Evolutionary conservation across 192 early-diverging fungal genomes (phyloP).

Genomic region (Backusella parvicylindrica): DNA sequence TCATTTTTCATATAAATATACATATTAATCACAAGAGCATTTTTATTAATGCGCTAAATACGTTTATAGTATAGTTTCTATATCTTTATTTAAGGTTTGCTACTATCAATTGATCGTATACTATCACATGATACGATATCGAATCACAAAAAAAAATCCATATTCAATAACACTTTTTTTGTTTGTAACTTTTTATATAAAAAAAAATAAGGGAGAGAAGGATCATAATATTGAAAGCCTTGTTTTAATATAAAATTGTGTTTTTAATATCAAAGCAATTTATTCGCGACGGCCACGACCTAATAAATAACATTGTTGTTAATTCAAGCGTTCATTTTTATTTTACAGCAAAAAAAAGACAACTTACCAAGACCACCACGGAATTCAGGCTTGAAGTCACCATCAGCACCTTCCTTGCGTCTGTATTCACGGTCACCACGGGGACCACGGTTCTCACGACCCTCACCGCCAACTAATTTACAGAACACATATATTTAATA

Average conservation of each 20-base stretch:
- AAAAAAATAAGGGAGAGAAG: neutral
- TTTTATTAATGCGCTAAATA: neutral
- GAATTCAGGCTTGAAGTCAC: slow-evolving; percentile 97
- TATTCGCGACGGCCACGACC: slow-evolving; percentile 50
- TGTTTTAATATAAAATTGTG: neutral
- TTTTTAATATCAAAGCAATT: slow-evolving; percentile 6
- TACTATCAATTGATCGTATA: neutral
- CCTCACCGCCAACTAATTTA: slow-evolving; percentile 61
- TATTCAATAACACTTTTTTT: neutral
- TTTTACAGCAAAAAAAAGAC: neutral
- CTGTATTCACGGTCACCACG: slow-evolving; percentile 86
- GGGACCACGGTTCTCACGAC: slow-evolving; percentile 51
- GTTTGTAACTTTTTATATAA: neutral
- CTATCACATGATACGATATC: too few species aligned
- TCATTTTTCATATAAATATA: too few species aligned
- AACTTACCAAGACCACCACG: slow-evolving; percentile 59
- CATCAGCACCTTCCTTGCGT: slow-evolving; percentile 90
- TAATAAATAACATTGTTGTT: slow-evolving; percentile 30
- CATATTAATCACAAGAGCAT: neutral
- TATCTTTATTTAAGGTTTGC: neutral
- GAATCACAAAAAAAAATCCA: too few species aligned
- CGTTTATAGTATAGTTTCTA: neutral
- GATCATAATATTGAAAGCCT: neutral
- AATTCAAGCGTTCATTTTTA: neutral
- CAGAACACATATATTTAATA: neutral